A percentile compares a stretch with the other conserved stretches of the same genome.
Conservation (phyloP, 345 rosid genomes). For the Citrus unshiu region DNA sequence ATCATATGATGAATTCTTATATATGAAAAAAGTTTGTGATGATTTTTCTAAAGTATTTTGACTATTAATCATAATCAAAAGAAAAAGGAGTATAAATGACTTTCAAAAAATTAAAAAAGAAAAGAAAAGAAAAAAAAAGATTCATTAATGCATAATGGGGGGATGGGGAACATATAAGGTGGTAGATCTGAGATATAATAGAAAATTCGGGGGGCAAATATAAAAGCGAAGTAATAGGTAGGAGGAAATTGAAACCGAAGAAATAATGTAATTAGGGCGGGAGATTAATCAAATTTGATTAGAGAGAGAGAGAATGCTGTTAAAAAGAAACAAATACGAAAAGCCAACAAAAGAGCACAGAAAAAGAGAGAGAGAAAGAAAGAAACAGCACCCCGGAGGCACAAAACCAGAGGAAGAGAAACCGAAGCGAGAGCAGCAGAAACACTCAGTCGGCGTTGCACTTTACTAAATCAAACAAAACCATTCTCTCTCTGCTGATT, state of each 20-base stretch:
- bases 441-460: neutral
- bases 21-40: no score
- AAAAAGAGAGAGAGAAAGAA: constrained; percentile 10
- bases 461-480: neutral
- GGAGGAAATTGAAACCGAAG: neutral
- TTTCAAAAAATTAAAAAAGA: no score
- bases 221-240: neutral
- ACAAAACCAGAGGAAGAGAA: constrained; percentile 3
- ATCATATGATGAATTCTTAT: no score
- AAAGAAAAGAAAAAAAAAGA: no score
- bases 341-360: neutral
- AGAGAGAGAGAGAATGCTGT: constrained; percentile 11
- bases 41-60: no score
- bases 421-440: neutral
- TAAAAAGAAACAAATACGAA: neutral
- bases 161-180: no score
- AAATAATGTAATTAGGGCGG: constrained; percentile 39
- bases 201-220: neutral
- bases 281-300: constrained; percentile 43
- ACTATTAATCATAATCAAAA: no score
- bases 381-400: neutral
- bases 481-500: neutral
- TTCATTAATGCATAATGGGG: no score
- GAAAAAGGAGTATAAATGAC: no score
- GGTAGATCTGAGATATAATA: neutral